Base-by-base conservation (phyloP, 805 yeast genomes). In the Sugiyamaella marilandica region DNA sequence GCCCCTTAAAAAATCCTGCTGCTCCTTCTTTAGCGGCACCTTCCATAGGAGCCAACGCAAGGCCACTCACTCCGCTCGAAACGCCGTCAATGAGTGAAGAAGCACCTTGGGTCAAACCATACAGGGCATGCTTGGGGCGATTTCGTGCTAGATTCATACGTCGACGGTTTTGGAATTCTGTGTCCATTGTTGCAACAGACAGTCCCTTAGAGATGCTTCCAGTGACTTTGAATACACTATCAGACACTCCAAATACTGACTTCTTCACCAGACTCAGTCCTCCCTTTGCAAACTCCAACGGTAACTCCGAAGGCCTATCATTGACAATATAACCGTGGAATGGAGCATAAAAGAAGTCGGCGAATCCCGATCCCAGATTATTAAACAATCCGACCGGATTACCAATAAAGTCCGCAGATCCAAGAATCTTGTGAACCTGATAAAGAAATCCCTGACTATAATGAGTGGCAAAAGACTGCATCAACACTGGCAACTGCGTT, bases 311-410 rank as follows among this genome's bases (percentile, higher is more conserved):
- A 0, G 99, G 99, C 36, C 97, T 74, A 67, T 94, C 99, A 57
- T 86, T 92, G 80, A 94, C 81, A 47, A 92, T 81, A 61, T 88
- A 87, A 0, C 99, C 99, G 65, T 90, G 94, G 63, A 92, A 94
- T 2, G 99, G 99, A 65, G 92, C 98, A 65, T 94, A 94, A 67
- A 94, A 94, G 16, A 94, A 85, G 68, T 94, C 99, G 80, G 90
- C 79, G 10, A 94, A 94, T 49, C 99, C 99, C 0, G 97, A 89
- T 53, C 96, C 84, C 53, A 94, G 74, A 60, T 90, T 91, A 66
- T 88, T 94, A 73, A 94, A 94, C 56, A 94, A 73, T 1, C 99
- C 99, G 29, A 95, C 98, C 0, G 99, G 99, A 60, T 95, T 94
- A 19, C 99, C 99, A 47, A 94, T 72, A 59, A 94, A 81, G 69